Evolutionary conservation across 768 basidiomycete species (phyloP), one percentile per base, ranked within the genome.

Genomic region (Asterophora lycoperdoides): DNA sequence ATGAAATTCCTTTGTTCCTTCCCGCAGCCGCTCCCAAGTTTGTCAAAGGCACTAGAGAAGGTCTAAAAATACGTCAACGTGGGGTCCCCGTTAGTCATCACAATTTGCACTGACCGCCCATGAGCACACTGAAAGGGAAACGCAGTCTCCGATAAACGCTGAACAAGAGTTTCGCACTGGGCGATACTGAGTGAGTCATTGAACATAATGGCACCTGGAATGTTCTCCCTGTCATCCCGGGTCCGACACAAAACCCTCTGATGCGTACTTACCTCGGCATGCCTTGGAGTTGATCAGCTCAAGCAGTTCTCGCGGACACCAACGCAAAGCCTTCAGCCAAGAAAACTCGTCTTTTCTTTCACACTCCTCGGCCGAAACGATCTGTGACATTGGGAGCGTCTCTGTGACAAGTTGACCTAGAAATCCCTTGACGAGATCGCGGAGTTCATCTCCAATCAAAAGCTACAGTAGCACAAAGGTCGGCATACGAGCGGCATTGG

Each of bases 111-210:
- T 37, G 51, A 86, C 89, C 89, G 77, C 62, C 95, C 96, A 67
- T 99, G 96, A 28, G 96, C 96, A 68, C 96, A 99, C 63, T 91
- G 90, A 67, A 96, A 97, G 1, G 95, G 94, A 59, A 90, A 86
- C 3, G 76, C 74, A 2, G 92, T 91, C 52, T 76, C 64, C 8
- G 84, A 75, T 23, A 99, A 74, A 55, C 81, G 76, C 5, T 60
- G 57, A 38, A 98, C 73, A 35, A 99, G 76, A 40, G 73, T 69
- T 56, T 76, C 63, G 63, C 91, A 90, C 61, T 96, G 91, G 30
- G 73, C 73, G 6, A 69, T 46, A 11, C 72, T 79, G 41, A 99
- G 72, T 0, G 73, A 50, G 62, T 98, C 94, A 56, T 94, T 94
- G 74, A 96, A 96, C 93, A 97, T 96, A 65, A 96, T 89, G 2